Percentiles rank a stretch among this genome's conserved stretches.
These are phyloP conservation scores for Capsicum pubescens DNA, from an alignment of 257 asterid genomes.

Conservation along the genomic window DNA sequence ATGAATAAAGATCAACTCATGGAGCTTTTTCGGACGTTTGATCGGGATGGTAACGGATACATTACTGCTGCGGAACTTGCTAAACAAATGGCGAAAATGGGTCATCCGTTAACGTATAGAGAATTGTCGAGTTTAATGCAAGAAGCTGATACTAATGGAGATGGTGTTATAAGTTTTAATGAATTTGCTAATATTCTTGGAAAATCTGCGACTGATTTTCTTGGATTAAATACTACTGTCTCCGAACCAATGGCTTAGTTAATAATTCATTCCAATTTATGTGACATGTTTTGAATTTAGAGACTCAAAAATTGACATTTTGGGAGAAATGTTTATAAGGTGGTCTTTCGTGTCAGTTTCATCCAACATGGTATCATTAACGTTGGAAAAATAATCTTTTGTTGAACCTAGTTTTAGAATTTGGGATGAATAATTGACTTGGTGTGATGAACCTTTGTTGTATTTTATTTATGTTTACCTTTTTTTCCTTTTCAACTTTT, in stretches of 20 bases:
- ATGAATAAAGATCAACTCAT: slow-evolving; percentile 59
- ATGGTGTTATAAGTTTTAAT: slow-evolving; percentile 63
- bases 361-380: background rate
- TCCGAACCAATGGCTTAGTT: slow-evolving; percentile 24
- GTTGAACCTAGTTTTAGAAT: background rate
- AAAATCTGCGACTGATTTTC: slow-evolving; percentile 53
- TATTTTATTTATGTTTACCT: background rate
- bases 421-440: background rate
- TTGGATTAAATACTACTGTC: slow-evolving; percentile 43
- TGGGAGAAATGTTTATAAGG: background rate
- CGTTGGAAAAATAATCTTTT: background rate
- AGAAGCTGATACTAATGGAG: slow-evolving; percentile 65
- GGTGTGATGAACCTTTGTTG: background rate
- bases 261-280: background rate
- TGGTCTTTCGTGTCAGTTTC: background rate
- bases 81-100: slow-evolving; percentile 63
- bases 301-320: too few relatives aligned
- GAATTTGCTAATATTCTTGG: slow-evolving; percentile 61
- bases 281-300: background rate
- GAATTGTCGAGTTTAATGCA: slow-evolving; percentile 53
- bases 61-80: slow-evolving; percentile 64
- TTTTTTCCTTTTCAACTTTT: background rate
- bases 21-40: slow-evolving; percentile 59
- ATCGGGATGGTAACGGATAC: slow-evolving; percentile 58
- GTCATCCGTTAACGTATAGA: slow-evolving; percentile 51